Base-by-base conservation (phyloP, 352 stramenopile species). In the Phytophthora uliginosa region DNA sequence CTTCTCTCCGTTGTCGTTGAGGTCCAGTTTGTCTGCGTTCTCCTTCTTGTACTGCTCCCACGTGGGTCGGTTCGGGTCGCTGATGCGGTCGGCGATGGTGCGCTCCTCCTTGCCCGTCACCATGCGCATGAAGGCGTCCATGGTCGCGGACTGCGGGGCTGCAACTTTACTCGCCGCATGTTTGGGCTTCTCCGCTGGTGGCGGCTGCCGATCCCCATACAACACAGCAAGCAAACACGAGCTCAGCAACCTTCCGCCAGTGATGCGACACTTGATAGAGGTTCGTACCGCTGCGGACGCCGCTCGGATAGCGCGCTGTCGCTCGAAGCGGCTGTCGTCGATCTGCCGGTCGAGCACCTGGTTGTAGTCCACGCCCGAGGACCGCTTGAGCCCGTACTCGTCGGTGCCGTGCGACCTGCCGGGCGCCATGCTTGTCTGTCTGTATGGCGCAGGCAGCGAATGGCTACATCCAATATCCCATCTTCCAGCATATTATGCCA, bases 31-130 rank as follows among this genome's bases (percentile, higher is more conserved):
- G 73, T 98, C 95, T 20, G 95, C 86, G 68, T 98, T 99, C 65
- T 98, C 94, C 71, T 97, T 98, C 78, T 98, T 99, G 82, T 98
- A 99, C 62, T 98, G 92, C 75, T 99, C 96, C 96, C 96, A 99
- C 40, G 95, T 98, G 26, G 96, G 96, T 45, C 96, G 89, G 69
- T 98, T 98, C 62, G 89, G 85, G 78, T 98, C 96, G 58, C 88
- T 95, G 42, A 99, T 91, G 66, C 96, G 95, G 68, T 98, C 92
- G 0, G 92, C 90, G 66, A 99, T 98, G 18, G 93, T 98, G 70
- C 95, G 89, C 76, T 98, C 94, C 58, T 98, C 93, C 71, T 97
- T 94, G 20, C 95, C 96, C 18, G 94, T 95, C 79, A 98, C 80
- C 76, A 98, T 88, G 63, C 96, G 87, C 86, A 98, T 96, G 51